Evolutionary conservation across 176 grass and related monocot species (phyloP), one percentile per base, ranked within the genome.

Genomic region (Carex parvula): DNA sequence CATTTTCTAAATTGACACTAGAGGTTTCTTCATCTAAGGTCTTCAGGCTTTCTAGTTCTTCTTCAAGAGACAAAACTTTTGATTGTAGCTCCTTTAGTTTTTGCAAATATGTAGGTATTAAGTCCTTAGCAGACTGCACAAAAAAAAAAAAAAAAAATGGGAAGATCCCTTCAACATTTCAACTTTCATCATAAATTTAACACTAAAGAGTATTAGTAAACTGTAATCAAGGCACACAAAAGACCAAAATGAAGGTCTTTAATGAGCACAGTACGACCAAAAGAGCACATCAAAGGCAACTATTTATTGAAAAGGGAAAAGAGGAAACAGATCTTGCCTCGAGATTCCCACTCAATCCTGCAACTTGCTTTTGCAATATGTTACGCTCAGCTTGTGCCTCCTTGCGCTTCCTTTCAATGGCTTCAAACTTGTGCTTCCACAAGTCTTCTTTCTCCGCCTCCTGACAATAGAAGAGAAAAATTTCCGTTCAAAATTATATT

Each of bases 341-440:
- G 0, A 53, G 20, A 59, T 79, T 79, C 50, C 12, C 46, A 20
- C 32, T 32, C 46, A 79, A 79, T 60, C 37, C 75, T 16, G 22
- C 13, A 17, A 79, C 8, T 59, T 56, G 75, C 30, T 79, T 79
- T 17, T 44, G 52, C 53, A 79, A 59, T 37, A 33, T 79, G 11
- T 79, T 20, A 17, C 52, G 21, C 13, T 79, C 75, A 30, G 50
- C 48, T 79, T 79, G 75, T 6, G 50, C 50, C 21, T 79, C 75
- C 30, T 56, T 79, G 50, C 75, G 50, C 55, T 17, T 79, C 52
- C 55, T 35, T 32, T 79, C 24, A 54, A 79, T 32, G 29, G 24
- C 75, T 79, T 79, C 53, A 59, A 79, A 79, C 21, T 79, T 79
- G 50, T 56, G 13, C 55, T 32, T 60, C 75, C 75, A 79, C 75